Percentiles rank a stretch among this genome's conserved stretches.
Evolutionary conservation across 257 asterid genomes (phyloP).

Genomic region (Schizonepeta tenuifolia): DNA sequence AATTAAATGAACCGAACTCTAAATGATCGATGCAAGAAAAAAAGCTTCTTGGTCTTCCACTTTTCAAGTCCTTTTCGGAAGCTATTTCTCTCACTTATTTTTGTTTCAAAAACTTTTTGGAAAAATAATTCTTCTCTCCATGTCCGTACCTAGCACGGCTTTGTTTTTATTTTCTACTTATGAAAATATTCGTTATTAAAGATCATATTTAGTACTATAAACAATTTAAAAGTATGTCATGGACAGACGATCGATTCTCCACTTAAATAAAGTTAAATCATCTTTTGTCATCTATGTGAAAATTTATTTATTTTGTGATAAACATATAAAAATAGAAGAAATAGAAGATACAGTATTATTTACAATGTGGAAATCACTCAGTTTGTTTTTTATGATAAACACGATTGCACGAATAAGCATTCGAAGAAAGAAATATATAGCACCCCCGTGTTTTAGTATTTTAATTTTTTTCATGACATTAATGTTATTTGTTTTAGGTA

Average conservation of each 20-base stretch:
- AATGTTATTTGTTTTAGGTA: no score
- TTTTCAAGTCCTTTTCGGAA: conserved; percentile 36
- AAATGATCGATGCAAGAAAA: conserved; percentile 23
- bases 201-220: neutral
- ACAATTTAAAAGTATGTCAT: neutral
- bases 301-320: neutral
- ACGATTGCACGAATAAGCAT: no score
- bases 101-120: conserved; percentile 23
- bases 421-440: no score
- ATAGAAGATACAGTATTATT: no score
- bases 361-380: neutral
- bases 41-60: conserved; percentile 27
- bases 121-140: neutral
- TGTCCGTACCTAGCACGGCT: conserved; percentile 38
- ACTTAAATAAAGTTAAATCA: neutral
- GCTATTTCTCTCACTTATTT: conserved; percentile 37
- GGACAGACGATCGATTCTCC: neutral
- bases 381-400: neutral
- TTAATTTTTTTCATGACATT: no score
- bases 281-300: neutral
- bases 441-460: no score
- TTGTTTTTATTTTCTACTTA: neutral
- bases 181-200: neutral
- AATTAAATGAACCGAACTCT: neutral
- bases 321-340: neutral